A percentile compares a stretch with the other conserved stretches of the same genome.
These are phyloP conservation scores for Xanthoconium stramineum DNA, from an alignment of 768 basidiomycete genomes.

Conservation along the genomic window DNA sequence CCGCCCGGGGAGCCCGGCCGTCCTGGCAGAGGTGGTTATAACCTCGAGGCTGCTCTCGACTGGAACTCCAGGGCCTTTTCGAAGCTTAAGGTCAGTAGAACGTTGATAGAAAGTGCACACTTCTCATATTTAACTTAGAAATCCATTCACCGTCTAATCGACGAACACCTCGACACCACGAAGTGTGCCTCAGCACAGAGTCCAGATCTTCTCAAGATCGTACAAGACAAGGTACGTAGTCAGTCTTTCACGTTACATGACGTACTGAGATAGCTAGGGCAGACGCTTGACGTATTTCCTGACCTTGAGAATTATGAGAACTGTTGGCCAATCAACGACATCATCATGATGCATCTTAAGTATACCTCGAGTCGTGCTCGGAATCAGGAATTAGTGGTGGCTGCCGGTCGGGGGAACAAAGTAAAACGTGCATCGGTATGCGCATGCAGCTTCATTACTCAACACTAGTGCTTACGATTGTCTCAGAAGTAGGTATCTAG, in stretches of 20 bases:
- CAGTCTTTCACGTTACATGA: too few species aligned
- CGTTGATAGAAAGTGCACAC: too few species aligned
- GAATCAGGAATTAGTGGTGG: neutral
- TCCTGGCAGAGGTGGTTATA: neutral
- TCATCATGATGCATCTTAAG: slow-evolving; percentile 14
- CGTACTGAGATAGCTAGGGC: too few species aligned
- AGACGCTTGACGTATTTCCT: neutral
- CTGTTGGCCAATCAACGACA: neutral
- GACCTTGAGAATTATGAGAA: neutral
- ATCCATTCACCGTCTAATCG: neutral
- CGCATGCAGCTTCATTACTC: too few species aligned
- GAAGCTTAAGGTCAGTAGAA: neutral
- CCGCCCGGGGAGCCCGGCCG: neutral
- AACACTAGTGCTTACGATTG: too few species aligned
- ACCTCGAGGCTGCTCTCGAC: neutral
- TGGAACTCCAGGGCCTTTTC: neutral
- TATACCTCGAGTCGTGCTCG: neutral
- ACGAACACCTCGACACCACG: neutral
- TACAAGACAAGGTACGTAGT: neutral
- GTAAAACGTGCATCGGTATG: too few species aligned
- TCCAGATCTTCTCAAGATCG: neutral
- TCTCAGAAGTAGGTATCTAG: too few species aligned
- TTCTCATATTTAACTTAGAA: too few species aligned
- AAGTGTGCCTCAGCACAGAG: neutral
- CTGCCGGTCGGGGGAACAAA: neutral